Conservation (phyloP, 495 filamentous ascomycete genomes). For the Aspergillus carlsbadensis region DNA sequence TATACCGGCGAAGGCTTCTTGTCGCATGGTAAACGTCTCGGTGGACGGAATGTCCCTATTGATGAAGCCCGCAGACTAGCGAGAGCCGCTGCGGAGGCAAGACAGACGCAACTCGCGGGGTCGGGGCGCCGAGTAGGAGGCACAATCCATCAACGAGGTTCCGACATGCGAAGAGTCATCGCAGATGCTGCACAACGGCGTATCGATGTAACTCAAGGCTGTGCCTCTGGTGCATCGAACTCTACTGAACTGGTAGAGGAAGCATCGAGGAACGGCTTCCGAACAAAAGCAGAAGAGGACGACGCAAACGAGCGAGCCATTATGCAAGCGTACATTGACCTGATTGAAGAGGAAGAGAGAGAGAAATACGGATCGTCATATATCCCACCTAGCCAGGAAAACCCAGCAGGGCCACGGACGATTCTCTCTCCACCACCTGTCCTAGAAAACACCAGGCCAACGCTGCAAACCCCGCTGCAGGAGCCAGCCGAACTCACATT, state of each 20-base stretch:
- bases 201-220: slow-evolving; percentile 66
- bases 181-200: slow-evolving; percentile 70
- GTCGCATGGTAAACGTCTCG: slow-evolving; percentile 69
- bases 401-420: slow-evolving; percentile 55
- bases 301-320: slow-evolving; percentile 91
- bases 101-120: slow-evolving; percentile 55
- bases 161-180: slow-evolving; percentile 74
- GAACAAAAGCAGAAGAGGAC: slow-evolving; percentile 83
- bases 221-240: slow-evolving; percentile 66
- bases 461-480: slow-evolving; percentile 1
- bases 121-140: slow-evolving; percentile 79
- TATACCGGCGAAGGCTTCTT: slow-evolving; percentile 93
- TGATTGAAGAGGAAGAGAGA: slow-evolving; percentile 82
- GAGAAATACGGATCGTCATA: slow-evolving; percentile 67
- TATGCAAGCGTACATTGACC: slow-evolving; percentile 78
- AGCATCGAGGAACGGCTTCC: slow-evolving; percentile 70
- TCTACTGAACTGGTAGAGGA: slow-evolving; percentile 62
- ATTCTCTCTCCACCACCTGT: slow-evolving; percentile 23
- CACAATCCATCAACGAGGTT: slow-evolving; percentile 54
- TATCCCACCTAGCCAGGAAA: slow-evolving; percentile 59
- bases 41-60: slow-evolving; percentile 62
- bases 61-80: slow-evolving; percentile 77
- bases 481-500: slow-evolving; percentile 16
- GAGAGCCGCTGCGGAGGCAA: slow-evolving; percentile 72
- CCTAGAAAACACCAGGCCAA: slow-evolving; percentile 23